Conservation (phyloP, 345 rosid species). For the Eutrema japonicum region DNA sequence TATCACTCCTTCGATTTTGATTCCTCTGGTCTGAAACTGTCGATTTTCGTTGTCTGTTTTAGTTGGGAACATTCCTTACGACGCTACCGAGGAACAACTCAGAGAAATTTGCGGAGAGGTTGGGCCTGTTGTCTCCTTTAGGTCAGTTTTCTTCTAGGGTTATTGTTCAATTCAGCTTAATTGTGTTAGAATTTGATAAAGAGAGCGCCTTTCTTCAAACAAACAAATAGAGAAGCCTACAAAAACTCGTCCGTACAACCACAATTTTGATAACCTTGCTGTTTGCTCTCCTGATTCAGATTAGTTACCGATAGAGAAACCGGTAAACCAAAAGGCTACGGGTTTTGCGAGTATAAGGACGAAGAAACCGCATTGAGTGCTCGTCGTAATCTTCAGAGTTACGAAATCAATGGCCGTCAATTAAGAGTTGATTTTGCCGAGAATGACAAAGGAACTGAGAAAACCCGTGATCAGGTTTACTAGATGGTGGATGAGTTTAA, state of each 20-base stretch:
- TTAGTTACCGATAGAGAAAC: slow-evolving; percentile 95
- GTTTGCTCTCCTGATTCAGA: slow-evolving; percentile 52
- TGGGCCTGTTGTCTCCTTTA: slow-evolving; percentile 98
- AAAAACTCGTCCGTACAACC: background rate
- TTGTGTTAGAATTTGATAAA: slow-evolving; percentile 26
- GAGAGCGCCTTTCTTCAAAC: background rate
- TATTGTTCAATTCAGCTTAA: background rate
- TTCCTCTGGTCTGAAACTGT: background rate
- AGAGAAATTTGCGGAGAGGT: slow-evolving; percentile 95
- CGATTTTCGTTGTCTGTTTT: slow-evolving; percentile 19
- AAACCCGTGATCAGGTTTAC: slow-evolving; percentile 75
- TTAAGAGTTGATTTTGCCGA: slow-evolving; percentile 98
- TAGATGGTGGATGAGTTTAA: background rate
- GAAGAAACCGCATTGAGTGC: slow-evolving; percentile 99
- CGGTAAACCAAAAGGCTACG: slow-evolving; percentile 98
- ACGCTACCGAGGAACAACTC: slow-evolving; percentile 97
- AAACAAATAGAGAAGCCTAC: no score
- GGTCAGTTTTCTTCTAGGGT: slow-evolving; percentile 50
- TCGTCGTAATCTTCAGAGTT: slow-evolving; percentile 97
- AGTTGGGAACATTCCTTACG: slow-evolving; percentile 99
- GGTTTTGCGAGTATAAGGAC: slow-evolving; percentile 98
- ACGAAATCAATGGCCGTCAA: slow-evolving; percentile 92
- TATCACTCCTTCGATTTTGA: slow-evolving; percentile 2
- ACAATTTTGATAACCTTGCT: background rate
- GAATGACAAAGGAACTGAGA: slow-evolving; percentile 90